Evolutionary conservation across 768 basidiomycete species (phyloP), one percentile per base, ranked within the genome.

Genomic region (Russula abietina): DNA sequence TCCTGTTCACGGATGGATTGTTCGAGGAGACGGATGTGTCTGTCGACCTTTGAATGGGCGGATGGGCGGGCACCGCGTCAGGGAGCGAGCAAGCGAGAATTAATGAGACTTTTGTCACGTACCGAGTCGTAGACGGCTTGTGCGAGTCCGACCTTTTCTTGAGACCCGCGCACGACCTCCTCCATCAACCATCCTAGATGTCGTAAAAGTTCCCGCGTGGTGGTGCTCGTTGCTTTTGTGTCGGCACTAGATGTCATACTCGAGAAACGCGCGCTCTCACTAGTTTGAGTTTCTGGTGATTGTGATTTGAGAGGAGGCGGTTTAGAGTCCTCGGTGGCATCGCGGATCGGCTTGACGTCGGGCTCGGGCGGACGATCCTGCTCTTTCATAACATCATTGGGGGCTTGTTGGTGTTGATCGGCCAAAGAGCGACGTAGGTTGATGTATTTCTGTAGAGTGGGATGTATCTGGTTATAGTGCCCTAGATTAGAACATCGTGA

Each of bases 21-120:
- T 67, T 93, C 90, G 26, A 94, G 76, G 45, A 89, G 79, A 26
- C 86, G 83, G 32, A 89, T 85, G 69, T 93, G 89, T 39, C 91
- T 80, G 65, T 92, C 88, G 14, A 92, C 81, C 91, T 93, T 46
- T 39, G 16, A 39, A 39, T 6, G 55, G 19, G 22, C 19, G 30
- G 10, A 39, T 6, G 55, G 19, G 22, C 19, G 30, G 10, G 53
- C 19, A 8, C 30, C 28, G 55, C 10, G 26, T 58, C 52, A 19
- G 19, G 22, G 24, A 17, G n/a, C n/a, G n/a, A 8, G 33, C 28
- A 30, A 3, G 43, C 19, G 24, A 43, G 19, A n/a, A 22, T 28
- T 30, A n/a, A n/a, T 30, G 30, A n/a, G 16, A 7, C 12, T 12
- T 45, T 4, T 30, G 45, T 28, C 9, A 67, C 67, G 1, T 43